Base-by-base conservation (phyloP, 768 basidiomycete species). In the Rhodotorula kratochvilovae region DNA sequence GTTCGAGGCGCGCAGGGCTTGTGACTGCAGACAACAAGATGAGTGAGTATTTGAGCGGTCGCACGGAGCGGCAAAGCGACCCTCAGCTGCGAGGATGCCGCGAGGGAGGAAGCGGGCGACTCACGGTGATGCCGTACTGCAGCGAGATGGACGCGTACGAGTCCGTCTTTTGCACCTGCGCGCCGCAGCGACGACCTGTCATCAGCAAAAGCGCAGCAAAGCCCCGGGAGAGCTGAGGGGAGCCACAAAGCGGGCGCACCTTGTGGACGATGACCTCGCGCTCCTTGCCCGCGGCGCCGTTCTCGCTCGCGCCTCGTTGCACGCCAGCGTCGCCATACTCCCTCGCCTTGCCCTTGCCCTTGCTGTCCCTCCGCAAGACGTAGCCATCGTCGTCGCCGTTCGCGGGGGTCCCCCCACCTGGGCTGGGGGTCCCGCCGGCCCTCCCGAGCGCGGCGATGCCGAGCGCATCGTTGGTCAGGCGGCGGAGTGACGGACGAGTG, bases 91-190 rank as follows among this genome's bases (percentile, higher is more conserved):
- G 48, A 50, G 39, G 25, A 43, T 31, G 33, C 46, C 21, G 29
- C 51, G 51, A 53, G n/a, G 27, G n/a, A 3, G 12, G 11, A 11
- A 2, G n/a, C 12, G 11, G 7, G 65, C 60, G 58, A 59, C 58
- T 29, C 19, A 96, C 83, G 27, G 88, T 85, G 64, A 95, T 88
- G 4, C 91, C 91, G 79, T 97, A 96, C 76, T 88, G 91, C 60
- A 98, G 83, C 0, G 95, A 87, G 21, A 98, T 88, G 36, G 91
- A 89, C 25, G 92, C 86, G 42, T 97, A 82, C 17, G 94, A 90
- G 79, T 98, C 94, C 25, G 82, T 84, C 4, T 86, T 82, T 62
- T 83, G 81, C 51, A 97, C 83, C 94, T 82, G 54, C 31, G n/a
- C 36, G 6, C 39, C 8, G 60, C 48, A 21, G 46, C 67, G 59